Percentiles rank a stretch among this genome's conserved stretches.
phyloP scores from a whole-genome alignment of 176 grass and related monocot species.

The Otatea glauca region DNA sequence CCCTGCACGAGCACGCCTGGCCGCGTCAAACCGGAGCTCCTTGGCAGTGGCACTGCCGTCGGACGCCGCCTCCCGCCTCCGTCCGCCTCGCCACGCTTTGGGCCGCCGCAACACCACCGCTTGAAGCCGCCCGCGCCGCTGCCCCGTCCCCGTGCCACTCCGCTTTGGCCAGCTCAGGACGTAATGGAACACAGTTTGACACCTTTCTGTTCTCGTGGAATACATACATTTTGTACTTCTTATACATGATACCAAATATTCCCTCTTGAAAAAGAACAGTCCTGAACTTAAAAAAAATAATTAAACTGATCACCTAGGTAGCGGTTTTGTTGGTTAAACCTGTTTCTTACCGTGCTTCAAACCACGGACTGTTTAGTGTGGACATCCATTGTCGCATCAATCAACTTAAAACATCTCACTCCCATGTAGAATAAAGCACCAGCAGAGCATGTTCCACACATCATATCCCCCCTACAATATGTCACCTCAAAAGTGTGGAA shows the following conservation, averaged over 20 bases:
- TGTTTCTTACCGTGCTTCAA: not conserved
- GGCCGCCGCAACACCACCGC: no score
- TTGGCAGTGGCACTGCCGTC: no score
- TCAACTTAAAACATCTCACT: not conserved
- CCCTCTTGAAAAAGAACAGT: not conserved
- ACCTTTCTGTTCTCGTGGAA: not conserved
- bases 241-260: no score
- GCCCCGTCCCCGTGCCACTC: no score
- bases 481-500: slow-evolving; percentile 9
- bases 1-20: no score
- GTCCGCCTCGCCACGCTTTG: no score
- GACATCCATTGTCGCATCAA: not conserved
- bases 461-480: not conserved
- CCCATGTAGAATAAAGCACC: slow-evolving; percentile 14
- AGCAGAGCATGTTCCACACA: slow-evolving; percentile 3
- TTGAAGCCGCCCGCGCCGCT: no score
- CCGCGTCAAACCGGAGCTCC: no score
- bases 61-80: no score
- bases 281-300: not conserved
- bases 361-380: not conserved
- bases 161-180: not conserved
- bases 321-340: not conserved
- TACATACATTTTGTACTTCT: no score
- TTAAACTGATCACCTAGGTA: not conserved
- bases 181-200: not conserved